Evolutionary conservation across 2,329 filamentous ascomycete genomes (phyloP).

Genomic region (Botrytis cinerea): DNA sequence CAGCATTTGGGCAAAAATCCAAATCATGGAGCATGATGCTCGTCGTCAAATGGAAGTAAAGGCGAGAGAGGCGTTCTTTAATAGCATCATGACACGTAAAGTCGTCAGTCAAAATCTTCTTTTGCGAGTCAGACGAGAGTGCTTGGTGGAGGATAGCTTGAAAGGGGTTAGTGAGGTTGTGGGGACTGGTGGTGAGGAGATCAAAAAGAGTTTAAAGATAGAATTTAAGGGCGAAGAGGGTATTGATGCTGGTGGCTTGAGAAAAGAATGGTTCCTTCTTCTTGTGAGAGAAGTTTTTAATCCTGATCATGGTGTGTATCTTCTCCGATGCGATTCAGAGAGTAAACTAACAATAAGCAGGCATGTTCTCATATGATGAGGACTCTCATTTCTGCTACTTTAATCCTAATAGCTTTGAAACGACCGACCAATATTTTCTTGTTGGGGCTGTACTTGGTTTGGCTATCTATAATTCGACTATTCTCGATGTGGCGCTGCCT

Average conservation of each 20-base stretch:
- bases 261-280: slow-evolving; percentile 93
- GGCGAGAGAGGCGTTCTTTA: slow-evolving; percentile 86
- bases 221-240: slow-evolving; percentile 88
- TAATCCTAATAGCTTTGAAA: slow-evolving; percentile 86
- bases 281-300: slow-evolving; percentile 89
- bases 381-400: slow-evolving; percentile 92
- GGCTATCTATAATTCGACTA: slow-evolving; percentile 93
- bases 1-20: slow-evolving; percentile 90
- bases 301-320: slow-evolving; percentile 73
- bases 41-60: slow-evolving; percentile 86
- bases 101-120: slow-evolving; percentile 76
- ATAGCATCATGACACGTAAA: slow-evolving; percentile 77
- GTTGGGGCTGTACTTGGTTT: slow-evolving; percentile 85
- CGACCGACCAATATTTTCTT: slow-evolving; percentile 87
- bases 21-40: slow-evolving; percentile 85
- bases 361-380: slow-evolving; percentile 90
- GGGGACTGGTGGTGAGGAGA: slow-evolving; percentile 76
- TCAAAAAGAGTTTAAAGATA: slow-evolving; percentile 87
- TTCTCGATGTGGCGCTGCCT: slow-evolving; percentile 83
- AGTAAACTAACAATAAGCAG: slow-evolving; percentile 47
- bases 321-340: slow-evolving; percentile 6
- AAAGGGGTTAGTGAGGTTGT: slow-evolving; percentile 83
- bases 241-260: slow-evolving; percentile 82
- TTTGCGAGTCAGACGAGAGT: slow-evolving; percentile 77
- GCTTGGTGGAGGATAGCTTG: slow-evolving; percentile 84